Evolutionary conservation across 2,329 filamentous ascomycete genomes (phyloP).

Genomic region (Trichoderma lentiforme): DNA sequence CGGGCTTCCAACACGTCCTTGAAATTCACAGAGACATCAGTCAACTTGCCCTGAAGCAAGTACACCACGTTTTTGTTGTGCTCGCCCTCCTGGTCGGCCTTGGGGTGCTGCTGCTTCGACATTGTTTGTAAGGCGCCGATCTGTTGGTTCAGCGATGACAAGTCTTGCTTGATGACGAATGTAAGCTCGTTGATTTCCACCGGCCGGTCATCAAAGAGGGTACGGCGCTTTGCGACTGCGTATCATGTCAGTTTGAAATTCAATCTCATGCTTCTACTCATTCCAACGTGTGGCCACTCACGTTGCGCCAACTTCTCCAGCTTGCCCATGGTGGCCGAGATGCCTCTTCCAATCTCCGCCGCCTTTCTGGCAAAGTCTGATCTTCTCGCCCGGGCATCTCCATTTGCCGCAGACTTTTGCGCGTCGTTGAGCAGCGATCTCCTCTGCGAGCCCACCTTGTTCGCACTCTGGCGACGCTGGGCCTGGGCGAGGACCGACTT

Average conservation of each 20-base stretch:
- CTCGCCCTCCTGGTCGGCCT: conserved; percentile 77
- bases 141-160: conserved; percentile 78
- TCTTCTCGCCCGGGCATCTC: conserved; percentile 54
- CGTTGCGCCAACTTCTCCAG: conserved; percentile 86
- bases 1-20: conserved; percentile 95
- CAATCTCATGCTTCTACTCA: not conserved
- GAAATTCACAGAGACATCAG: conserved; percentile 91
- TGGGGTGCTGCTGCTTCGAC: conserved; percentile 72
- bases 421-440: conserved; percentile 74
- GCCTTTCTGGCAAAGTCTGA: conserved; percentile 93
- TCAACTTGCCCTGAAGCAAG: conserved; percentile 84
- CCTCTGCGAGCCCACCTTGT: conserved; percentile 74
- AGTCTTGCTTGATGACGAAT: conserved; percentile 96
- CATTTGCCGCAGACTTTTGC: conserved; percentile 63
- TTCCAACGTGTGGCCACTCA: conserved; percentile 38
- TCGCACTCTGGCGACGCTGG: conserved; percentile 72
- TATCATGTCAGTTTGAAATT: conserved; percentile 15
- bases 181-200: conserved; percentile 97
- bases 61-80: conserved; percentile 98
- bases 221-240: conserved; percentile 87
- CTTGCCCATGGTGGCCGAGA: conserved; percentile 90
- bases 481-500: conserved; percentile 83
- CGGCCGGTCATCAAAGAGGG: conserved; percentile 92
- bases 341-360: conserved; percentile 86
- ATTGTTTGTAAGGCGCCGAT: conserved; percentile 80